These are phyloP conservation scores for Coccomyxa sp. DNA, from an alignment of 139 green algal species.

Conservation along the genomic window DNA sequence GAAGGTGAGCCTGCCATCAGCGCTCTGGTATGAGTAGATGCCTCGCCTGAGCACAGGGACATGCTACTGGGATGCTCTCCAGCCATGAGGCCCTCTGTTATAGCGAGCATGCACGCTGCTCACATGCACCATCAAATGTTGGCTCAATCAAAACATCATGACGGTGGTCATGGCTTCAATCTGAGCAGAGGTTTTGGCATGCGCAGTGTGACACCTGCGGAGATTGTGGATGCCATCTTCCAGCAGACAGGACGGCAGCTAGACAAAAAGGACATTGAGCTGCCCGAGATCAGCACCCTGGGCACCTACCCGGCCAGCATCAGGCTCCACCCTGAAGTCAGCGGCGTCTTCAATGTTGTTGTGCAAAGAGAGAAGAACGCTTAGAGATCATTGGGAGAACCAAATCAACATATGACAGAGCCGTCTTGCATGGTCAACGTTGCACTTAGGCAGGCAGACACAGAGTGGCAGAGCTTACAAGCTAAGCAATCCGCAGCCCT, in stretches of 20 bases:
- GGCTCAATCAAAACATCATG: no score
- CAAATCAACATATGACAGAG: no score
- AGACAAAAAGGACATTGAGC: constrained; percentile 58
- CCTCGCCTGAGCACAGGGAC: no score
- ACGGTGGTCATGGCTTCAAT: no score
- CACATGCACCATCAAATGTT: background rate
- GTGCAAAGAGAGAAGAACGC: constrained; percentile 61
- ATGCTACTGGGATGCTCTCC: background rate
- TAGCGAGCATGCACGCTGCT: background rate
- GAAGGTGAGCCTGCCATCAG: constrained; percentile 43
- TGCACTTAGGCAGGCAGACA: no score
- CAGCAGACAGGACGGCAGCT: constrained; percentile 78
- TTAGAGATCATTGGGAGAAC: no score
- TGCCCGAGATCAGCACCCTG: constrained; percentile 88
- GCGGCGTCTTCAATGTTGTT: constrained; percentile 79
- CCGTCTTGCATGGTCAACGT: no score
- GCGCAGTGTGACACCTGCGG: constrained; percentile 52
- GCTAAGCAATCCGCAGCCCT: no score
- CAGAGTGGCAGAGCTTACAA: no score
- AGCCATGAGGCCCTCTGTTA: background rate
- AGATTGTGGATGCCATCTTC: constrained; percentile 79
- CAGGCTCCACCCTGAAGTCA: constrained; percentile 75
- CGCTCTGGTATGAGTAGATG: no score
- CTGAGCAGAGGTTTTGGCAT: background rate
- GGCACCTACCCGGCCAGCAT: constrained; percentile 76